Evolutionary conservation across 176 grass and related monocot species (phyloP), one percentile per base, ranked within the genome.

Genomic region (Aechmea fasciata): DNA sequence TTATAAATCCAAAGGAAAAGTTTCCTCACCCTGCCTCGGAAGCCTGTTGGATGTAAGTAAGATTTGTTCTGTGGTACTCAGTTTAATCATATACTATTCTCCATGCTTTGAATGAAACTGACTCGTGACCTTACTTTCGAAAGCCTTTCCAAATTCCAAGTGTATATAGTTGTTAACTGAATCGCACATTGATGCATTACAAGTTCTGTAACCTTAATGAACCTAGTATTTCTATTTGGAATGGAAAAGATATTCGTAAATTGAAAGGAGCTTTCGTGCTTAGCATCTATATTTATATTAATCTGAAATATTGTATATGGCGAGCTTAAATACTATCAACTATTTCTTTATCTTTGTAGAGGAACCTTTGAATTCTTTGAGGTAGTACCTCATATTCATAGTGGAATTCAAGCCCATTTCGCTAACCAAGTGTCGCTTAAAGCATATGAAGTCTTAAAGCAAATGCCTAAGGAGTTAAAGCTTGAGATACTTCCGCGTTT

Each of bases 21-120:
- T 15, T 72, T 65, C 33, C 64, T 69, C 64, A 23, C 59, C 63
- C 26, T 76, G 17, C 65, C 48, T n/a, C 75, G 68, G 57, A 75
- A 50, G 48, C 64, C 64, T 73, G 23, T 53, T 91, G 88, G 88
- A 91, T 82, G 88, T 91, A 84, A 91, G 88, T 63, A 65, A 47
- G 69, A 73, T 28, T 0, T 19, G 11, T 70, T 11, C 68, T 65
- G 23, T 53, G 49, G 66, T 75, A 51, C 70, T 19, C 59, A 17
- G 29, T 51, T 23, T 23, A 65, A 12, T 65, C 3, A 0, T 61
- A 15, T 75, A 69, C 26, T 11, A 9, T 9, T 13, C n/a, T 14
- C 12, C 33, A 14, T 67, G 11, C n/a, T 67, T 7, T n/a, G 28
- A 51, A 33, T 10, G 19, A 70, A 24, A 13, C 11, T 52, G 19